Conservation (phyloP, 768 basidiomycete species). For the Boletales sp. region DNA sequence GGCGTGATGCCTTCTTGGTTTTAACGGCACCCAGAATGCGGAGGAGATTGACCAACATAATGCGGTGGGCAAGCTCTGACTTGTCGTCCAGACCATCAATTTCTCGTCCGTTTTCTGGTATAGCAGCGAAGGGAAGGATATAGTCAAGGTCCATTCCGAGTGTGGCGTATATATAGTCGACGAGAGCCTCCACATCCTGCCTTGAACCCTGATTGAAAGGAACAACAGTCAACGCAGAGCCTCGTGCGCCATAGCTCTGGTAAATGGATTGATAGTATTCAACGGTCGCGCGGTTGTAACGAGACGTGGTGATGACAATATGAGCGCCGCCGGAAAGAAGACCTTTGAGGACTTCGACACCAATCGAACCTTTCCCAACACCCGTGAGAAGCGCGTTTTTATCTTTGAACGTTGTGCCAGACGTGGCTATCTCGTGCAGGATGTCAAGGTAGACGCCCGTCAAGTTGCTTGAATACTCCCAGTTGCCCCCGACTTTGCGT, state of each 20-base stretch:
- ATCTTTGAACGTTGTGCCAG: slow-evolving; percentile 97
- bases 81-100: slow-evolving; percentile 97
- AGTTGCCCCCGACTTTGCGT: slow-evolving; percentile 89
- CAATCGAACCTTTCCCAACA: slow-evolving; percentile 97
- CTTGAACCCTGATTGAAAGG: slow-evolving; percentile 99
- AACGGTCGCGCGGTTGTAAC: slow-evolving; percentile 92
- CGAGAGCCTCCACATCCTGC: slow-evolving; percentile 95
- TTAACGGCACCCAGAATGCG: slow-evolving; percentile 97
- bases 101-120: slow-evolving; percentile 98
- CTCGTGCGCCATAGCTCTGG: slow-evolving; percentile 91
- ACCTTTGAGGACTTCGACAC: slow-evolving; percentile 96
- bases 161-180: slow-evolving; percentile 96
- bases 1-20: slow-evolving; percentile 93
- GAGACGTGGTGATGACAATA: slow-evolving; percentile 96
- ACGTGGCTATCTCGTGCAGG: slow-evolving; percentile 96
- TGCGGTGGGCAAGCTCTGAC: slow-evolving; percentile 96
- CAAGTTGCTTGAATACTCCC: slow-evolving; percentile 97
- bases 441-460: slow-evolving; percentile 96
- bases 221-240: slow-evolving; percentile 95
- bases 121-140: slow-evolving; percentile 96
- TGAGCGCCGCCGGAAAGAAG: slow-evolving; percentile 94
- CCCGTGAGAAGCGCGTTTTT: slow-evolving; percentile 98
- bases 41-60: slow-evolving; percentile 97
- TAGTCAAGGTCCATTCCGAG: slow-evolving; percentile 98
- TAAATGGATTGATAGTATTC: slow-evolving; percentile 99